Base-by-base conservation (phyloP, 164 flowering plant species). In the Macadamia integrifolia region DNA sequence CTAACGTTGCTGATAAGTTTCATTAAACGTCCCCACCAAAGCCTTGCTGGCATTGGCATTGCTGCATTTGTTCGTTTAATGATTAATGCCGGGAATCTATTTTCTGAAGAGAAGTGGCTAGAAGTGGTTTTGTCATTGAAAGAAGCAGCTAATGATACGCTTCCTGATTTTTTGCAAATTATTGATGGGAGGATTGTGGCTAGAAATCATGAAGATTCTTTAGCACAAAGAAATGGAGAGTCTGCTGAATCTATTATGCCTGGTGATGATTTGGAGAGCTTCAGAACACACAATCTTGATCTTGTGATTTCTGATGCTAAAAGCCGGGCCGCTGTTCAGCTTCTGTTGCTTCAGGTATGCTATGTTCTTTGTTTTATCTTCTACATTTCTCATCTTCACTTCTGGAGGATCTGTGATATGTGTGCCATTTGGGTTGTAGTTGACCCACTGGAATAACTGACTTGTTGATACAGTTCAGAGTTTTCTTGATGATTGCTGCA, bases 21-120 rank as follows among this genome's bases (percentile, higher is more conserved):
- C 57, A 92, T 95, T 53, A 86, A 81, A 73, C 89, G 97, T 66
- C 97, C 99, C 64, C 99, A 95, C 74, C 96, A 92, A 75, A 95
- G 96, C 83, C 94, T 95, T 72, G 99, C 98, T 74, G 99, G 99
- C 60, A 92, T 91, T 73, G 99, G 99, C 32, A 89, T 95, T 77
- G 92, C 98, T 72, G 97, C 98, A 65, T 88, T 89, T 87, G 97
- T 92, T 48, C 93, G 98, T 56, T 78, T 95, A 76, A 87, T 95
- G 94, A 95, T 90, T 85, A 87, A 87, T 77, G 87, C 94, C 65
- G 99, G 98, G 46, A 81, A 85, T 70, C 85, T 90, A 12, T 91
- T 90, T 77, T 87, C 96, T 30, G 97, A 91, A 69, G 98, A 90
- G 14, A 92, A 90, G 79, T 95, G 99, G 99, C 77, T 81, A 56